These are phyloP conservation scores for Chalciporus piperatus DNA, from an alignment of 768 basidiomycete species.

Conservation along the genomic window DNA sequence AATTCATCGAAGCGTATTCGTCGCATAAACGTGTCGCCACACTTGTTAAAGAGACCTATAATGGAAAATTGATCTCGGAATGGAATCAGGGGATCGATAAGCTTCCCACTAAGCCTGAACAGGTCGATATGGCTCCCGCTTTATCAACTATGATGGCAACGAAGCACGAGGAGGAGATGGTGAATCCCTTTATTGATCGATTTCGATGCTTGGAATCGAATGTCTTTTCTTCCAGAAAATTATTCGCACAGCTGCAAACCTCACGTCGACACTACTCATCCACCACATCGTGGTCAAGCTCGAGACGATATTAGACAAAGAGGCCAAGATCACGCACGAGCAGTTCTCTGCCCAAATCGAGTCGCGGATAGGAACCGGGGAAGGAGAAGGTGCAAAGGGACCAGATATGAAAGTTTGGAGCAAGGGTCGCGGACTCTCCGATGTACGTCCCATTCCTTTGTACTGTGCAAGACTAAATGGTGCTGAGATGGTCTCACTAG, in stretches of 20 bases:
- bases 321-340: conserved; percentile 88
- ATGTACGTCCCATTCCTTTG: conserved; percentile 48
- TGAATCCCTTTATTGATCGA: conserved; percentile 37
- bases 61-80: conserved; percentile 83
- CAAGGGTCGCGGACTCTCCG: conserved; percentile 67
- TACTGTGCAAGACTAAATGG: not conserved
- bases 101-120: conserved; percentile 60
- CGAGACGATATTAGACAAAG: conserved; percentile 88
- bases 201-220: conserved; percentile 6
- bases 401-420: conserved; percentile 94
- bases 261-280: conserved; percentile 83
- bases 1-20: conserved; percentile 62
- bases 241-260: conserved; percentile 65
- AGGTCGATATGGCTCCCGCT: conserved; percentile 74
- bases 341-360: conserved; percentile 84
- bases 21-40: conserved; percentile 66
- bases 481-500: conserved; percentile 37
- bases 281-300: conserved; percentile 86
- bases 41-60: conserved; percentile 77
- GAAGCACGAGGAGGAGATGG: conserved; percentile 91
- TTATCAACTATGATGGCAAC: conserved; percentile 78
- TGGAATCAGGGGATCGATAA: conserved; percentile 70
- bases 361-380: conserved; percentile 77
- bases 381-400: conserved; percentile 60
- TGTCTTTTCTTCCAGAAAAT: conserved; percentile 55